Percentiles rank a stretch among this genome's conserved stretches.
Evolutionary conservation across 139 green algal genomes (phyloP).

Genomic region (Picochlorum costavermella): DNA sequence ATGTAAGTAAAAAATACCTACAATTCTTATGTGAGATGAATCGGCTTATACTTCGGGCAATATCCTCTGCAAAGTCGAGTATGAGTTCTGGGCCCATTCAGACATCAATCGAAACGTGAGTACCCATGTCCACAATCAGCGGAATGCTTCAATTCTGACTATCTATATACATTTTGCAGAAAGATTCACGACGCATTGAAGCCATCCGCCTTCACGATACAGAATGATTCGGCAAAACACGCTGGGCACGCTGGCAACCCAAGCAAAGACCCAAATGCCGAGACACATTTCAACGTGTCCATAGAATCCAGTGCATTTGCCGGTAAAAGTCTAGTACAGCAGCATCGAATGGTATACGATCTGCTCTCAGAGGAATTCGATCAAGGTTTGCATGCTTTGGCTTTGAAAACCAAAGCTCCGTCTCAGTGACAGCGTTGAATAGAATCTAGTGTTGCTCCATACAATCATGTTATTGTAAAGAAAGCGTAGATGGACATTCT

Average conservation of each 20-base stretch:
- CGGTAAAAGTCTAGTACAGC: slow-evolving; percentile 33
- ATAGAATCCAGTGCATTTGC: slow-evolving; percentile 38
- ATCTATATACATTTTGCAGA: slow-evolving; percentile 12
- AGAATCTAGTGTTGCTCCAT: too few species aligned
- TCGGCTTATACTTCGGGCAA: too few species aligned
- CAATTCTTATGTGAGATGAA: too few species aligned
- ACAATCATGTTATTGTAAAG: too few species aligned
- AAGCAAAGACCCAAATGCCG: slow-evolving; percentile 36
- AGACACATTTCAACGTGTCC: slow-evolving; percentile 54
- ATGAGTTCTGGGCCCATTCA: slow-evolving; percentile 4
- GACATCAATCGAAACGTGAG: slow-evolving; percentile 7
- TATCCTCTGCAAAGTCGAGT: too few species aligned
- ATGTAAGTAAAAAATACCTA: too few species aligned
- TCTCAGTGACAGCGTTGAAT: too few species aligned
- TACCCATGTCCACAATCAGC: neutral
- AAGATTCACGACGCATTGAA: slow-evolving; percentile 32
- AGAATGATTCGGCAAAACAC: slow-evolving; percentile 47
- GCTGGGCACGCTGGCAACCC: slow-evolving; percentile 51
- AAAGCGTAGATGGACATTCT: slow-evolving; percentile 5
- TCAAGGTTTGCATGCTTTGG: slow-evolving; percentile 38
- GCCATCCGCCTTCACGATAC: slow-evolving; percentile 25
- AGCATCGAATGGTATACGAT: slow-evolving; percentile 46
- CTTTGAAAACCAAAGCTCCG: slow-evolving; percentile 30
- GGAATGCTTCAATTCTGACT: neutral
- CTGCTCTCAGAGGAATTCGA: slow-evolving; percentile 40